A percentile compares a stretch with the other conserved stretches of the same genome.
phyloP scores from a whole-genome alignment of 2,329 filamentous ascomycete species.

The Scedosporium boydii region DNA sequence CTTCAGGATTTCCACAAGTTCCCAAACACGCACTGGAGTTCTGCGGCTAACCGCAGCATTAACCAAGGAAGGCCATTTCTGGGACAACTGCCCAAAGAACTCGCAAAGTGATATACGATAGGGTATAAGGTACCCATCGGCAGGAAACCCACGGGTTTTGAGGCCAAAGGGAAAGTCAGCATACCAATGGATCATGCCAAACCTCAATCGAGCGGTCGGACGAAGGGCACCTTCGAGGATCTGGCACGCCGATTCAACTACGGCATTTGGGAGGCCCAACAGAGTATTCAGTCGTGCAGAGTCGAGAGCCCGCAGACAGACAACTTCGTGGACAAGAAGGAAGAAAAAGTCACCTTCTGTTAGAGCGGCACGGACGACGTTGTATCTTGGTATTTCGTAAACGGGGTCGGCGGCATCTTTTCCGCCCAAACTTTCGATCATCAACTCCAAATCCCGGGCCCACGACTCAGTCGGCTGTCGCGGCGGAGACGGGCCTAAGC shows the following conservation, averaged over 20 bases:
- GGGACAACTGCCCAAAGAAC: not conserved
- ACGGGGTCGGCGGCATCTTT: not conserved
- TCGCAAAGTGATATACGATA: not conserved
- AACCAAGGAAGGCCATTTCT: not conserved
- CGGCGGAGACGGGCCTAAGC: not conserved
- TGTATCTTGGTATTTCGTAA: not conserved
- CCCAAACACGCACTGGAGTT: not conserved
- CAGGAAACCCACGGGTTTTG: not conserved
- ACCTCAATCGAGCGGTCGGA: not conserved
- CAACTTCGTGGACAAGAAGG: not conserved
- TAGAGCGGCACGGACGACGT: not conserved
- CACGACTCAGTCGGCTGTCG: not conserved
- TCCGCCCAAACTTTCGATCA: not conserved
- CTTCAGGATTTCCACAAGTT: not conserved
- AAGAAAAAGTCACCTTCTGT: not conserved
- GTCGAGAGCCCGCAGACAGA: not conserved
- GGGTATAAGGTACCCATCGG: not conserved
- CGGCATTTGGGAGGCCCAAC: not conserved
- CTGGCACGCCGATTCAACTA: not conserved
- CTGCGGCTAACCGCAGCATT: not conserved
- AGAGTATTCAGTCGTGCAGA: not conserved
- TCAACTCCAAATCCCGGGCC: not conserved
- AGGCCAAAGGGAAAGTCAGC: not conserved
- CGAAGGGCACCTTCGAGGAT: not conserved
- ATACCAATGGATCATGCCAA: not conserved